Base-by-base conservation (phyloP, 2,329 filamentous ascomycete species). In the Neophaeococcomyces mojaviensis region DNA sequence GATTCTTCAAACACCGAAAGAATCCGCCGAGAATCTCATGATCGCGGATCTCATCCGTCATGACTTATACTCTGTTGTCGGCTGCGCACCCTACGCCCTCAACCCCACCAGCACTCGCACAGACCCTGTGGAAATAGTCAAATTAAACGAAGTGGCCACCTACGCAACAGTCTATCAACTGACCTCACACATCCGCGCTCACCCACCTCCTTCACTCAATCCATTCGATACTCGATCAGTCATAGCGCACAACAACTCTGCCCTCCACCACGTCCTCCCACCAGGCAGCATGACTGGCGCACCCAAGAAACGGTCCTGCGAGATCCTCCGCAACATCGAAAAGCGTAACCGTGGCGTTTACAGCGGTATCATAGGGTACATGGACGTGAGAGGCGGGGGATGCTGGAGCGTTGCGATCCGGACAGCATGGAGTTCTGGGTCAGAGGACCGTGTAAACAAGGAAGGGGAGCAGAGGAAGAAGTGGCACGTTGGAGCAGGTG, bases 241-340 rank as follows among this genome's bases (percentile, higher is more conserved):
- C 6, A 20, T 35, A 51, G 10, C 58, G 36, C 54, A 61, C 0
- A 86, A 85, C 1, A 70, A 92, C 30, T 83, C 90, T 49, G 83
- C 90, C 3, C 76, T 97, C 0, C 78, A 84, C 0, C 76, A 81
- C 5, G 85, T 82, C 39, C 73, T 97, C 1, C 90, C 92, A 0
- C 88, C 92, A 0, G 90, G 92, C 0, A 90, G 85, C 58, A 97
- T 97, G 92, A 97, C 90, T 2, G 92, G 92, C 5, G 90, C 90
- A 1, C 92, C 90, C 0, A 97, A 97, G 71, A 89, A 90, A 66
- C 78, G 90, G 39, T 90, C 85, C 53, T 96, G 90, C 63, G 83
- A 94, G 69, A 76, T 96, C 38, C 70, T 97, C 16, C 73, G 75
- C 49, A 67, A 72, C 3, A 74, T 95, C 34, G 89, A 95, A 64